These are phyloP conservation scores for Neurospora tetrasperma DNA, from an alignment of 495 filamentous ascomycete species.

Conservation along the genomic window DNA sequence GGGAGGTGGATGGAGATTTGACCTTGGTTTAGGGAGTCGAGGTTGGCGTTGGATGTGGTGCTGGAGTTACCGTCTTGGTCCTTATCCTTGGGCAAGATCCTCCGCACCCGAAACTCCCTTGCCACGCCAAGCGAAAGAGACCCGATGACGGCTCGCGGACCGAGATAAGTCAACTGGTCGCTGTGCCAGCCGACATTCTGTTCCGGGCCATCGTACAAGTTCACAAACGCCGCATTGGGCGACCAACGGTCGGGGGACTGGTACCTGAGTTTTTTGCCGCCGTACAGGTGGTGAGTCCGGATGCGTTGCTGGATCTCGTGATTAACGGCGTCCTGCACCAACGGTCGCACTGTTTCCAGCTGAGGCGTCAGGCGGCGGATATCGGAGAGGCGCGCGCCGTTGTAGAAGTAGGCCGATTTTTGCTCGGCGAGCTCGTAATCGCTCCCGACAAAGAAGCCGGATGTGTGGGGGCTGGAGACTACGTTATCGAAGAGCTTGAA, in stretches of 20 bases:
- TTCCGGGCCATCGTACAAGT: conserved; percentile 72
- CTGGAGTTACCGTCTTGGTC: conserved; percentile 18
- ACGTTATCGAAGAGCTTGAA: conserved; percentile 83
- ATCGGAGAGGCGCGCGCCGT: conserved; percentile 61
- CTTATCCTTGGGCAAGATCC: conserved; percentile 52
- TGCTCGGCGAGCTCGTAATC: conserved; percentile 52
- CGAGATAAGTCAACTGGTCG: conserved; percentile 88
- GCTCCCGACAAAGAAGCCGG: conserved; percentile 68
- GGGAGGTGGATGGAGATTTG: conserved; percentile 87
- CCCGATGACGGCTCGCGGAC: conserved; percentile 78
- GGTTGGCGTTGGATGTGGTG: conserved; percentile 13
- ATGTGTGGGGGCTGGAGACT: conserved; percentile 71
- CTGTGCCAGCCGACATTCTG: conserved; percentile 86
- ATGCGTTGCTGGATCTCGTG: conserved; percentile 58
- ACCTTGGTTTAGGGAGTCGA: conserved; percentile 50
- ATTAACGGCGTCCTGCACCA: conserved; percentile 67
- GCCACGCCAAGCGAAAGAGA: conserved; percentile 82
- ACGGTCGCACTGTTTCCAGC: conserved; percentile 52
- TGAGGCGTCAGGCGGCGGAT: conserved; percentile 62
- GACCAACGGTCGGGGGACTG: conserved; percentile 69
- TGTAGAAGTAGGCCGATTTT: conserved; percentile 74
- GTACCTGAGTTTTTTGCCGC: conserved; percentile 62
- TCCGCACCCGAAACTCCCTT: conserved; percentile 79
- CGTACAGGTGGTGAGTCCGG: conserved; percentile 37
- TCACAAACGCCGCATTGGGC: conserved; percentile 87